phyloP scores from a whole-genome alignment of 1,139 yeast genomes.

The Kodamaea ohmeri region DNA sequence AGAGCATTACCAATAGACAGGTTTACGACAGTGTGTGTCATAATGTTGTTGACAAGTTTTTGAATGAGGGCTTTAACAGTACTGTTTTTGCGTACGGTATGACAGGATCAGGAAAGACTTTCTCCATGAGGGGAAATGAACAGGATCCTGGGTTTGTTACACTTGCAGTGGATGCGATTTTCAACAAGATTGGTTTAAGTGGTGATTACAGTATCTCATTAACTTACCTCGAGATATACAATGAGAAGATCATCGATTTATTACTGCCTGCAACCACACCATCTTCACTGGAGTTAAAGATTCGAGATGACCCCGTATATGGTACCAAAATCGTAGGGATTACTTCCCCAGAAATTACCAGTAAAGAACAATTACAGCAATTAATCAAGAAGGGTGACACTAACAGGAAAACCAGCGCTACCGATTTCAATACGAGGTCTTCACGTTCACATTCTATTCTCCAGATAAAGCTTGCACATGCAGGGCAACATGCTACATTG shows the following conservation, averaged over 20 bases:
- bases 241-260: slow-evolving; percentile 79
- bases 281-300: slow-evolving; percentile 50
- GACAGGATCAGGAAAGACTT: slow-evolving; percentile 96
- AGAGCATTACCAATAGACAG: slow-evolving; percentile 45
- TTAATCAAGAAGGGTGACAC: slow-evolving; percentile 69
- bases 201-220: slow-evolving; percentile 46
- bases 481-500: slow-evolving; percentile 58
- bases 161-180: slow-evolving; percentile 67
- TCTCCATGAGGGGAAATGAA: slow-evolving; percentile 77
- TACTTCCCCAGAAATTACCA: slow-evolving; percentile 53
- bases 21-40: slow-evolving; percentile 64
- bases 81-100: slow-evolving; percentile 92
- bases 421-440: slow-evolving; percentile 81
- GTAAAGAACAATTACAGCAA: slow-evolving; percentile 58
- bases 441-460: slow-evolving; percentile 92
- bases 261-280: slow-evolving; percentile 26
- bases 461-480: slow-evolving; percentile 51
- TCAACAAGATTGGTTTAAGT: slow-evolving; percentile 35
- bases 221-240: slow-evolving; percentile 86
- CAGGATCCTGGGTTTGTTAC: slow-evolving; percentile 77
- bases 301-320: slow-evolving; percentile 69
- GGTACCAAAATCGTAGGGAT: slow-evolving; percentile 83
- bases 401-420: slow-evolving; percentile 77
- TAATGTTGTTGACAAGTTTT: slow-evolving; percentile 60
- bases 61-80: slow-evolving; percentile 75